Conservation (phyloP, 768 basidiomycete genomes). For the Trametes sanguinea region DNA sequence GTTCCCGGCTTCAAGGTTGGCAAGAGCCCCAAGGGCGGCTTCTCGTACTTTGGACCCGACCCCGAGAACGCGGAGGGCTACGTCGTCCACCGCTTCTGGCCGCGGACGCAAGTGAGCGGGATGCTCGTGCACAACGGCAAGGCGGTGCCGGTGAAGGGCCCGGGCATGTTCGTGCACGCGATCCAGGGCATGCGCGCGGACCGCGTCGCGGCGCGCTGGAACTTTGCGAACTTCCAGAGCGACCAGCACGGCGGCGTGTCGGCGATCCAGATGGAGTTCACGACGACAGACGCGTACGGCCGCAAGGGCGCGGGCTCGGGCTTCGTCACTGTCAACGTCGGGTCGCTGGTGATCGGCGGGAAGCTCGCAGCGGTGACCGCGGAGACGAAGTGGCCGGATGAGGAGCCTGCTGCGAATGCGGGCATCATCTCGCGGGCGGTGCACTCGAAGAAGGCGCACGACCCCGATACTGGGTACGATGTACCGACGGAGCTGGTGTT, state of each 20-base stretch:
- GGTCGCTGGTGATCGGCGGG: conserved; percentile 77
- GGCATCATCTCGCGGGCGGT: conserved; percentile 62
- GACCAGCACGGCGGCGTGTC: conserved; percentile 70
- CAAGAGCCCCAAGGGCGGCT: conserved; percentile 83
- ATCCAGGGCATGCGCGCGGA: conserved; percentile 99
- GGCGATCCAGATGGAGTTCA: conserved; percentile 95
- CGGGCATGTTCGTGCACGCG: conserved; percentile 90
- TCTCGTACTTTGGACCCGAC: conserved; percentile 83
- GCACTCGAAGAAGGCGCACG: conserved; percentile 61
- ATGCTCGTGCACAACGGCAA: conserved; percentile 67
- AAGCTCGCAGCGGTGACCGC: conserved; percentile 78
- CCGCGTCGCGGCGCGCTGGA: conserved; percentile 90
- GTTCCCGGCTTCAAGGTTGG: conserved; percentile 91
- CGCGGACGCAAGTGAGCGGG: conserved; percentile 62
- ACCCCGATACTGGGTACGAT: conserved; percentile 81
- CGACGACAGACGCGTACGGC: conserved; percentile 78
- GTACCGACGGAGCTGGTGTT: conserved; percentile 69
- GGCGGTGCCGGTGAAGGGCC: conserved; percentile 56
- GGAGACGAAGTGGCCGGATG: conserved; percentile 76
- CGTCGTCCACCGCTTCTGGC: conserved; percentile 92
- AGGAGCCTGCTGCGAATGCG: conserved; percentile 46
- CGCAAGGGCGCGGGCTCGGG: conserved; percentile 79
- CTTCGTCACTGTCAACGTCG: conserved; percentile 82
- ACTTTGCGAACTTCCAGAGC: conserved; percentile 92
- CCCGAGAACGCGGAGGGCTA: conserved; percentile 73